Percentiles rank a stretch among this genome's conserved stretches.
Evolutionary conservation across 768 basidiomycete species (phyloP).

Genomic region (Auriculariales sp.): DNA sequence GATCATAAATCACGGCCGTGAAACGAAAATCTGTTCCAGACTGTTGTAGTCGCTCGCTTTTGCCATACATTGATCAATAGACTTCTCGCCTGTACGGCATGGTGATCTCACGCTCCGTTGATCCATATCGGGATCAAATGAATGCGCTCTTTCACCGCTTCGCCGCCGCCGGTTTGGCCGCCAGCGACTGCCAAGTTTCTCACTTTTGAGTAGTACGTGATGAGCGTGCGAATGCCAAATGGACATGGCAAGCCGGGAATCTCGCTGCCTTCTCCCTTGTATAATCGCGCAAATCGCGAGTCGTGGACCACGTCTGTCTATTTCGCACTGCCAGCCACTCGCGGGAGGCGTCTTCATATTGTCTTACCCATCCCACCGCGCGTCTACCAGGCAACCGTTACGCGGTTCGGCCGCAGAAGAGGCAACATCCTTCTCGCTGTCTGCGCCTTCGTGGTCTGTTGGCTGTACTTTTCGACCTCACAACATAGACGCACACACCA

Average conservation of each 20-base stretch:
- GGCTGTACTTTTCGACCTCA: slow-evolving; percentile 41
- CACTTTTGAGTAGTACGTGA: not conserved
- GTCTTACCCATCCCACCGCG: slow-evolving; percentile 45
- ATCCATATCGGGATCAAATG: too few species aligned
- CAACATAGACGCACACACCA: not conserved
- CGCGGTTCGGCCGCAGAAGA: slow-evolving; percentile 44
- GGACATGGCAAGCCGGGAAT: not conserved
- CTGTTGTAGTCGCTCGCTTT: too few species aligned
- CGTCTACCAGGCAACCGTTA: slow-evolving; percentile 39
- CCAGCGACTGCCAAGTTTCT: too few species aligned
- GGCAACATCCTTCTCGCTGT: slow-evolving; percentile 39
- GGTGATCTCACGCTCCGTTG: too few species aligned
- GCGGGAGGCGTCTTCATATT: slow-evolving; percentile 39
- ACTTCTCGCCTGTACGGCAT: too few species aligned
- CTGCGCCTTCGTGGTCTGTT: slow-evolving; percentile 30
- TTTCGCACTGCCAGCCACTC: slow-evolving; percentile 45
- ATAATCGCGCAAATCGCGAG: slow-evolving; percentile 18
- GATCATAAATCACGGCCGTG: too few species aligned
- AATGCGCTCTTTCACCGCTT: too few species aligned
- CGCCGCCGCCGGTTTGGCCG: too few species aligned
- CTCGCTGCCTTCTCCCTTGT: not conserved
- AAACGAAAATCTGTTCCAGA: too few species aligned
- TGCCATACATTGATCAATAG: too few species aligned
- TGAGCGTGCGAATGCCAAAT: not conserved
- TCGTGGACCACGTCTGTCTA: slow-evolving; percentile 49